Percentiles rank a stretch among this genome's conserved stretches.
phyloP scores from a whole-genome alignment of 2,329 filamentous ascomycete species.

The Aspergillus fumigatiaffinis region DNA sequence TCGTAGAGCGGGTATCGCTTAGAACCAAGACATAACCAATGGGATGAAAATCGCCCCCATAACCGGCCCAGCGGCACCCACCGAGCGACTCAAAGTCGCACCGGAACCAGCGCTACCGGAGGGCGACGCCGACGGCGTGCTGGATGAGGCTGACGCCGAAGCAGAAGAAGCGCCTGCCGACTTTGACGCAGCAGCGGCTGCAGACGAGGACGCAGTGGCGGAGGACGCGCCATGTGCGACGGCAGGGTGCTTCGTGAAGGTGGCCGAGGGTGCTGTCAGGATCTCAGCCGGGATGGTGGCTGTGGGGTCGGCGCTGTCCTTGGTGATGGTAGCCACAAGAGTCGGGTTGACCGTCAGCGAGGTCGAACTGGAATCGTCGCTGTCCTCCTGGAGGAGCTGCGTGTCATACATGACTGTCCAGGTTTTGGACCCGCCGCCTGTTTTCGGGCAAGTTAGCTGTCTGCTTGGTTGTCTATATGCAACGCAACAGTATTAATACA shows the following conservation, averaged over 20 bases:
- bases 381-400: not conserved
- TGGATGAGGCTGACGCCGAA: conserved; percentile 2
- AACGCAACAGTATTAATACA: not conserved
- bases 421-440: conserved; percentile 17
- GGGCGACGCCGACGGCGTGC: conserved; percentile 3
- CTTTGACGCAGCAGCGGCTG: conserved; percentile 3
- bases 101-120: conserved; percentile 9
- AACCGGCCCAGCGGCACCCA: conserved; percentile 15
- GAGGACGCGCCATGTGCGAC: conserved; percentile 4
- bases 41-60: conserved; percentile 13
- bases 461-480: not conserved
- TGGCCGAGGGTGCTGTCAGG: conserved; percentile 16
- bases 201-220: not conserved
- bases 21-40: conserved; percentile 1
- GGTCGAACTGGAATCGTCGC: not conserved
- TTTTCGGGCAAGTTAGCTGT: not conserved
- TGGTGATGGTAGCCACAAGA: conserved; percentile 3
- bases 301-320: conserved; percentile 4
- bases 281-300: not conserved
- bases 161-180: not conserved
- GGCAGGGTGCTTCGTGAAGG: not conserved
- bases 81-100: conserved; percentile 13
- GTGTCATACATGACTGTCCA: conserved; percentile 13
- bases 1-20: not conserved
- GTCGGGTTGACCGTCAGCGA: conserved; percentile 7